phyloP scores from a whole-genome alignment of 768 basidiomycete genomes.

The Galerina sulciceps region DNA sequence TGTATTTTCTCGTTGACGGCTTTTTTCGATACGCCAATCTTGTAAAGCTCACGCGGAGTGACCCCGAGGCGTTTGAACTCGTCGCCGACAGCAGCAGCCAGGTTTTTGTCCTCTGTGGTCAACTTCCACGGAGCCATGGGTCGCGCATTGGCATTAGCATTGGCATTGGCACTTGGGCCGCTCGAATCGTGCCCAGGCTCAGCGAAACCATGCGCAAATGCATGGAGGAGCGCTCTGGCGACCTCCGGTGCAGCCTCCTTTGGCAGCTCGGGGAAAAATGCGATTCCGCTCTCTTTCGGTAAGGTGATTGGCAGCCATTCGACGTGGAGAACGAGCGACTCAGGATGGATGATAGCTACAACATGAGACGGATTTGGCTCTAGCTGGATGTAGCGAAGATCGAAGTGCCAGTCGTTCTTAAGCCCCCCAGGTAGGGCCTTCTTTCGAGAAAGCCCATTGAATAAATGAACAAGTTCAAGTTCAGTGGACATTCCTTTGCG shows the following conservation, averaged over 20 bases:
- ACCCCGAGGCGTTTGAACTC: conserved; percentile 34
- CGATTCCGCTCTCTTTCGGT: conserved; percentile 12
- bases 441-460: conserved; percentile 27
- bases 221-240: conserved; percentile 30
- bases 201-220: conserved; percentile 27
- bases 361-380: conserved; percentile 34
- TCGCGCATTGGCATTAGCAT: not conserved
- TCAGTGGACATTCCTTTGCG: not conserved
- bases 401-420: conserved; percentile 38
- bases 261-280: conserved; percentile 28
- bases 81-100: conserved; percentile 27
- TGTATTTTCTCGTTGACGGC: not conserved
- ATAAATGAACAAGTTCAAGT: conserved; percentile 20
- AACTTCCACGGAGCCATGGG: conserved; percentile 28
- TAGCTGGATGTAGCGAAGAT: conserved; percentile 36
- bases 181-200: conserved; percentile 13
- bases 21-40: conserved; percentile 15
- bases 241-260: conserved; percentile 30
- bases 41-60: conserved; percentile 24
- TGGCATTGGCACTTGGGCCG: too few relatives aligned
- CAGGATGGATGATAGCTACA: conserved; percentile 32
- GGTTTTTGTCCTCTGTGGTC: conserved; percentile 25
- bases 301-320: conserved; percentile 27
- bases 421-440: conserved; percentile 22
- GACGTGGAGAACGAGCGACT: conserved; percentile 24